Percentiles rank a stretch among this genome's conserved stretches.
phyloP scores from a whole-genome alignment of 768 basidiomycete genomes.

The Leccinum subgranulosum region DNA sequence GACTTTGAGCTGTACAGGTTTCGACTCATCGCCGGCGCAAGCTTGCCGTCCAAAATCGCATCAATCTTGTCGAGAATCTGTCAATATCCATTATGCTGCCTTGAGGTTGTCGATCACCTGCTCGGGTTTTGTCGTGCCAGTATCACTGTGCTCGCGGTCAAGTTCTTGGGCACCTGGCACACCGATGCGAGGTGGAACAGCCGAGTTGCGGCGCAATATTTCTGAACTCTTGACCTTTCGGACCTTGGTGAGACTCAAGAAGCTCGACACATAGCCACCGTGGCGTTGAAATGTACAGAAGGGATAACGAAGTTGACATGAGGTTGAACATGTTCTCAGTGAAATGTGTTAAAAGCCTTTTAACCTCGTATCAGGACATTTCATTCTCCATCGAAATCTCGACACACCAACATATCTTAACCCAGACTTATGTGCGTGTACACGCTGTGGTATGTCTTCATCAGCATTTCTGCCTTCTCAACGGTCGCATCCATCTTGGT shows the following conservation, averaged over 20 bases:
- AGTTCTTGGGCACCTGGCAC: conserved; percentile 51
- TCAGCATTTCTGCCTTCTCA: too few species aligned
- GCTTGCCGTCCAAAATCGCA: conserved; percentile 43
- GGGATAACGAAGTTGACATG: too few species aligned
- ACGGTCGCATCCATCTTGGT: too few species aligned
- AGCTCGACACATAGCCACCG: too few species aligned
- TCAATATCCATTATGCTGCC: conserved; percentile 38
- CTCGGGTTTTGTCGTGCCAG: conserved; percentile 45
- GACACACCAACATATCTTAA: too few species aligned
- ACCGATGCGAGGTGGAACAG: conserved; percentile 50
- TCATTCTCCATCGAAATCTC: too few species aligned
- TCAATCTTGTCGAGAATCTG: conserved; percentile 52
- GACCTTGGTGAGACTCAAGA: conserved; percentile 30
- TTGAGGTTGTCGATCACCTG: conserved; percentile 48
- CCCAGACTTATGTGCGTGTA: too few species aligned
- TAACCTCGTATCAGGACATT: too few species aligned
- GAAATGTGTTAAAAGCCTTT: too few species aligned
- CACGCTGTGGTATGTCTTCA: too few species aligned
- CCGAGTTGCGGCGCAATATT: conserved; percentile 44
- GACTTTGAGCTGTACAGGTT: neutral
- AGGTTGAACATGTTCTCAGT: too few species aligned
- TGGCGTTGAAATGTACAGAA: too few species aligned
- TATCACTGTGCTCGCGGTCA: conserved; percentile 45
- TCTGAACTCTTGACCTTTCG: conserved; percentile 45
- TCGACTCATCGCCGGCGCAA: conserved; percentile 25